Evolutionary conservation across 1,284 basidiomycete species (phyloP), one percentile per base, ranked within the genome.

Genomic region (Thelephora terrestris): DNA sequence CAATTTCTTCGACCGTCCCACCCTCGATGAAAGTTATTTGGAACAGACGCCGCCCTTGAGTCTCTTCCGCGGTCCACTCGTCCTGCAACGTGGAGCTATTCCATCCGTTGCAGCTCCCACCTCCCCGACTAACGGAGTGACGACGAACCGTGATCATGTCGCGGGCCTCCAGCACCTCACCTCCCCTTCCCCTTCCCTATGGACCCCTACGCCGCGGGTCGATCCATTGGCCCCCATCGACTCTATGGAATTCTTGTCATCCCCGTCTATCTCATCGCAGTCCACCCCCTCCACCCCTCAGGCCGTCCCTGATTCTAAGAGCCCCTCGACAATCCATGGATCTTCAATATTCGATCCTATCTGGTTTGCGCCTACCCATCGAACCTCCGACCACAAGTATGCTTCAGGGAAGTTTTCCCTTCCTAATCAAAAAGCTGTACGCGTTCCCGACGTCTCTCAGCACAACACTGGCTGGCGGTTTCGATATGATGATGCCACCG

Each of bases 321-420:
- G 43, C 42, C 51, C 35, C 18, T 52, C 27, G 17, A 27, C 37
- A 38, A 46, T 42, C 3, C 45, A 49, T 18, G 56, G 57, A 1
- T 53, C 56, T 1, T 54, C 50, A n/a, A 59, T 66, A 17, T 88
- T 86, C 53, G 81, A 85, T 27, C 75, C 86, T 0, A 80, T 90
- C 27, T 75, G 77, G 0, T 90, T 90, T 53, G 75, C 80, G 0
- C 60, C 67, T 2, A 75, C 71, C 32, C 81, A 88, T 57, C 67
- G 71, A 20, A 50, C 69, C 5, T 68, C 74, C 5, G 86, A 89
- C 58, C 77, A 75, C 9, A 89, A 88, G 63, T 89, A 90, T 59
- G 70, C 73, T 2, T 56, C 70, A 23, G 86, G 85, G 20, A 89
- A 88, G 62, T 90, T 88, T 59, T 75, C 82, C 5, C 63, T 86